Conservation (phyloP, 192 early-diverging fungal species). For the Entomortierella beljakovae region DNA sequence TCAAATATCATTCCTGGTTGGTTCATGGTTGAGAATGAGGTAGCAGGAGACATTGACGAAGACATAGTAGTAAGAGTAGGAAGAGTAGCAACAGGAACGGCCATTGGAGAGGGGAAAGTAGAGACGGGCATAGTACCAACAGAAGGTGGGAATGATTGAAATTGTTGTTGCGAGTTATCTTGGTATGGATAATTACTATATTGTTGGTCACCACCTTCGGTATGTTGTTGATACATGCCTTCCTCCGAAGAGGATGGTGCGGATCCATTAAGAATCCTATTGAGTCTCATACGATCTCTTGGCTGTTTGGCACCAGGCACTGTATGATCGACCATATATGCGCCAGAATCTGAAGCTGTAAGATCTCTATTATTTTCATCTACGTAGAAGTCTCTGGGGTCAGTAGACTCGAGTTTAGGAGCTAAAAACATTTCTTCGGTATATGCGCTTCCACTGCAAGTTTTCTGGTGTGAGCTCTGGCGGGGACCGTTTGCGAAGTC, state of each 20-base stretch:
- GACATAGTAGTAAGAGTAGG: slow-evolving; percentile 48
- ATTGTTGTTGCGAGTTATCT: slow-evolving; percentile 21
- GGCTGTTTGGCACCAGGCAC: slow-evolving; percentile 38
- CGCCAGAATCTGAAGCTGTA: slow-evolving; percentile 12
- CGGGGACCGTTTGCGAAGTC: slow-evolving; percentile 21
- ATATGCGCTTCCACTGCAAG: slow-evolving; percentile 30
- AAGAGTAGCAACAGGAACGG: slow-evolving; percentile 40
- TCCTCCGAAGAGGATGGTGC: slow-evolving; percentile 5
- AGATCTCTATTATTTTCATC: slow-evolving; percentile 34
- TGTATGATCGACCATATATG: slow-evolving; percentile 39
- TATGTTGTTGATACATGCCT: slow-evolving; percentile 30
- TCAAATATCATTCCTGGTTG: slow-evolving; percentile 41
- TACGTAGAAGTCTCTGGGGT: slow-evolving; percentile 36
- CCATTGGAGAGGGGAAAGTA: slow-evolving; percentile 32
- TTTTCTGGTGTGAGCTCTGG: slow-evolving; percentile 20
- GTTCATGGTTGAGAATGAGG: slow-evolving; percentile 36
- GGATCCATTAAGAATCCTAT: slow-evolving; percentile 38
- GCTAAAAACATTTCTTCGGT: slow-evolving; percentile 32
- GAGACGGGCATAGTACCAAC: slow-evolving; percentile 39
- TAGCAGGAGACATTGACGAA: slow-evolving; percentile 38
- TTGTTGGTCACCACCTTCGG: slow-evolving; percentile 7
- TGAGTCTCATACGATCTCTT: slow-evolving; percentile 40
- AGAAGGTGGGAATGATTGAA: slow-evolving; percentile 34
- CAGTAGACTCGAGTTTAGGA: slow-evolving; percentile 33
- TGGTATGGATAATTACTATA: slow-evolving; percentile 26